Evolutionary conservation across 2,329 filamentous ascomycete species (phyloP).

Genomic region (Tolypocladium pustulatum): DNA sequence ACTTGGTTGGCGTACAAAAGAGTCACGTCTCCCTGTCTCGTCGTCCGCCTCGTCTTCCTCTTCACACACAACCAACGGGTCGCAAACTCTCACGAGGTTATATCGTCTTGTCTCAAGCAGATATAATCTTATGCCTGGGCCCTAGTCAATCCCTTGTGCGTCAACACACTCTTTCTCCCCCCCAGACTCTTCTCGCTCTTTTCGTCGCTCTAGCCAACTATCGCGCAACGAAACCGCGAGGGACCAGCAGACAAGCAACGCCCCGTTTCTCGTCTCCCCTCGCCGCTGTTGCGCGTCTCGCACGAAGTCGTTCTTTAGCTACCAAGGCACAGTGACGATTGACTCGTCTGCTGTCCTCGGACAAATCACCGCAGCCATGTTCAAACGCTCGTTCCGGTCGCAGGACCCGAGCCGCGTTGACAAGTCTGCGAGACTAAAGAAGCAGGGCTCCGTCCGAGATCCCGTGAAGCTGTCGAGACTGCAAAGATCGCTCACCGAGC

Average conservation of each 20-base stretch:
- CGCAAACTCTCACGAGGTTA: constrained; percentile 43
- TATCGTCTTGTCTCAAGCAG: constrained; percentile 36
- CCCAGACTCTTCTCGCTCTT: constrained; percentile 30
- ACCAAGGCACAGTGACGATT: neutral
- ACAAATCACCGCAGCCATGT: constrained; percentile 50
- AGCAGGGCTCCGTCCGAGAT: constrained; percentile 48
- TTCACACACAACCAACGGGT: constrained; percentile 47
- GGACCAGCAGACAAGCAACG: neutral
- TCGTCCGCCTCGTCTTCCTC: constrained; percentile 11
- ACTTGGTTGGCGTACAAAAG: constrained; percentile 1
- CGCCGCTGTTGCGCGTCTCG: neutral
- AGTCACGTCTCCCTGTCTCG: constrained; percentile 1
- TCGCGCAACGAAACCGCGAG: neutral
- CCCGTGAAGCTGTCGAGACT: constrained; percentile 73
- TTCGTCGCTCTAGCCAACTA: constrained; percentile 39
- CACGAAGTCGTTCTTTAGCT: constrained; percentile 12
- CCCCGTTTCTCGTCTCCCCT: constrained; percentile 3
- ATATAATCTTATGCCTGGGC: constrained; percentile 42
- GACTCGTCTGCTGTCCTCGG: neutral
- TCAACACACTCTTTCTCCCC: constrained; percentile 23
- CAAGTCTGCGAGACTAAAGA: constrained; percentile 78
- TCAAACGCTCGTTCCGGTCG: constrained; percentile 82
- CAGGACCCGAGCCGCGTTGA: constrained; percentile 66
- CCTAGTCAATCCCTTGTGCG: constrained; percentile 36
- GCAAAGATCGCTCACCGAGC: constrained; percentile 67